phyloP scores from a whole-genome alignment of 2,329 filamentous ascomycete genomes.

The Fusarium illudens region DNA sequence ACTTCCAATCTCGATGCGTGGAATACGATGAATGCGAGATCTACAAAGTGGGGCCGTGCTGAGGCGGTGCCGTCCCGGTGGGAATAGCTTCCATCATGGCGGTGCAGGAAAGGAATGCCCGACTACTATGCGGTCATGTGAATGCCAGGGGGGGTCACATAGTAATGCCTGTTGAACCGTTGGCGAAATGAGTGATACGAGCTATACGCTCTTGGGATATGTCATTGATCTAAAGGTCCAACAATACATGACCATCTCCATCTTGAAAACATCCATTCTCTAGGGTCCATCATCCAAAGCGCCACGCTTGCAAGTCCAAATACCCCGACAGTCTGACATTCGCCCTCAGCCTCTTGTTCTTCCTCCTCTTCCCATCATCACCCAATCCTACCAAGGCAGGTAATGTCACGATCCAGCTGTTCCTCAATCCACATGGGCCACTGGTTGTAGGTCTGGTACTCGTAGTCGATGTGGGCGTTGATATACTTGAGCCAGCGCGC shows the following conservation, averaged over 20 bases:
- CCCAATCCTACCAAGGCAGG: slow-evolving; percentile 53
- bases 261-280: neutral
- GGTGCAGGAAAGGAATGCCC: slow-evolving; percentile 2
- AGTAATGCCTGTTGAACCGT: neutral
- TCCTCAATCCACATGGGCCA: slow-evolving; percentile 65
- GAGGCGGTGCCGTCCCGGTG: slow-evolving; percentile 21
- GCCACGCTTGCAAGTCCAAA: slow-evolving; percentile 13
- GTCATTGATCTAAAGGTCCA: neutral
- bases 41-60: slow-evolving; percentile 27
- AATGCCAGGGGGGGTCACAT: neutral
- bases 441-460: slow-evolving; percentile 57
- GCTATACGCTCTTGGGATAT: neutral
- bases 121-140: neutral
- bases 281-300: slow-evolving; percentile 2
- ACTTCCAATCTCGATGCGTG: neutral
- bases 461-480: slow-evolving; percentile 57
- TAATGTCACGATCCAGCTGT: slow-evolving; percentile 56
- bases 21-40: slow-evolving; percentile 47
- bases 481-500: slow-evolving; percentile 60
- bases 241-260: neutral
- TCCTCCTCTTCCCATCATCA: neutral
- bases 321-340: neutral
- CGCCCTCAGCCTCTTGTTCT: neutral
- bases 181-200: neutral
- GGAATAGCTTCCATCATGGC: neutral